Percentiles rank a stretch among this genome's conserved stretches.
phyloP scores from a whole-genome alignment of 2,329 filamentous ascomycete species.

The Cercospora sp. region DNA sequence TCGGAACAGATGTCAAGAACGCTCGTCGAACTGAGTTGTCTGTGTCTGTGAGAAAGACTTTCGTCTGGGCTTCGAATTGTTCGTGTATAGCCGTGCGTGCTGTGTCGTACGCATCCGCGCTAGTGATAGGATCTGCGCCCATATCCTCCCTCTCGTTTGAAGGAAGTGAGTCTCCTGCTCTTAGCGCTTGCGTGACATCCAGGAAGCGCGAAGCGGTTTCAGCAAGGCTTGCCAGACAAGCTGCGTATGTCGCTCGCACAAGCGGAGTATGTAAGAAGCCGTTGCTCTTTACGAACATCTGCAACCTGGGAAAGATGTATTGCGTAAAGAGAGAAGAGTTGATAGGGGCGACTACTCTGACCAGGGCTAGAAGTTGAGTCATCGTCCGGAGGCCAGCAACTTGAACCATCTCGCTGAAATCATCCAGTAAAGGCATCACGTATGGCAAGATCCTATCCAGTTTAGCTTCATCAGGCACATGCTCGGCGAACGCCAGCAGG shows the following conservation, averaged over 20 bases:
- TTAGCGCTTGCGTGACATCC: slow-evolving; percentile 84
- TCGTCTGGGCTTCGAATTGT: slow-evolving; percentile 84
- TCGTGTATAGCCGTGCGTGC: slow-evolving; percentile 80
- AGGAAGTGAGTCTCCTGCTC: slow-evolving; percentile 78
- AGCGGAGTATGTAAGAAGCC: slow-evolving; percentile 57
- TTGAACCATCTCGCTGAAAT: slow-evolving; percentile 80
- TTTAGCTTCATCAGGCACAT: slow-evolving; percentile 91
- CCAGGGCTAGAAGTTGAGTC: slow-evolving; percentile 83
- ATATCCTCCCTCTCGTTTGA: slow-evolving; percentile 78
- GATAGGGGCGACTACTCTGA: slow-evolving; percentile 79
- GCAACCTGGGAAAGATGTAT: slow-evolving; percentile 63
- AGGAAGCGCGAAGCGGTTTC: slow-evolving; percentile 82
- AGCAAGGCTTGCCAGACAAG: slow-evolving; percentile 85
- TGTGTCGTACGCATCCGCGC: slow-evolving; percentile 71
- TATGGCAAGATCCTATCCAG: slow-evolving; percentile 91
- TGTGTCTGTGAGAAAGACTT: slow-evolving; percentile 81
- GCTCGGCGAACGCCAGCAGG: slow-evolving; percentile 85
- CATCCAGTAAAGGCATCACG: slow-evolving; percentile 76
- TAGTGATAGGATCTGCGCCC: slow-evolving; percentile 67
- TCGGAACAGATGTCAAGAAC: slow-evolving; percentile 87
- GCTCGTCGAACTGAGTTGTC: slow-evolving; percentile 85
- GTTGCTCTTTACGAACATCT: slow-evolving; percentile 57
- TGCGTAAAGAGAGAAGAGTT: slow-evolving; percentile 69
- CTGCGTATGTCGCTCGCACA: slow-evolving; percentile 87
- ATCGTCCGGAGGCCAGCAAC: slow-evolving; percentile 82